phyloP scores from a whole-genome alignment of 1,284 basidiomycete species.

The Rhodotorula sp. region DNA sequence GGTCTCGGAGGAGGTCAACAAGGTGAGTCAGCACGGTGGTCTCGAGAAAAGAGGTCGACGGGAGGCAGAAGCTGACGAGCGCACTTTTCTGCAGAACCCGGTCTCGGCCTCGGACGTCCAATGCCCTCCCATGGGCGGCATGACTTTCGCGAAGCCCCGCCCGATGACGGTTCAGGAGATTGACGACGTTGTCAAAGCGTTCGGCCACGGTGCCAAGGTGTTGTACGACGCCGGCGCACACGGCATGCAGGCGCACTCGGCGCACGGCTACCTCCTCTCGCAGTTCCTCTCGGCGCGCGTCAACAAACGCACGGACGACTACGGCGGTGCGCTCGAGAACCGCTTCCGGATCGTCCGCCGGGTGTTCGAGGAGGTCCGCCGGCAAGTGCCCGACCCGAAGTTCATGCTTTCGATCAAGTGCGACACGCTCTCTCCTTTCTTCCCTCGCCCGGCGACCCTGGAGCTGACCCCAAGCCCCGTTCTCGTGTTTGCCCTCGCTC shows the following conservation, averaged over 20 bases:
- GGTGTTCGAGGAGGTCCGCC: slow-evolving; percentile 49
- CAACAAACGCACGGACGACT: slow-evolving; percentile 52
- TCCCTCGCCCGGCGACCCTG: neutral
- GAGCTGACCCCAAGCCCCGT: too few relatives aligned
- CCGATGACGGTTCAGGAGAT: slow-evolving; percentile 46
- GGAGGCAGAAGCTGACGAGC: neutral
- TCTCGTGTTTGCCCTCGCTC: too few relatives aligned
- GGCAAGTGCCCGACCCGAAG: slow-evolving; percentile 44
- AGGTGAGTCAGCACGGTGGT: slow-evolving; percentile 3
- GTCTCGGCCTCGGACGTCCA: slow-evolving; percentile 47
- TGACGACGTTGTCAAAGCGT: slow-evolving; percentile 49
- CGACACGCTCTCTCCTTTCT: neutral
- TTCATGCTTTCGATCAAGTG: slow-evolving; percentile 57
- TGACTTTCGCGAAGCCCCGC: slow-evolving; percentile 47
- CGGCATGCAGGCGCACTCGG: slow-evolving; percentile 46
- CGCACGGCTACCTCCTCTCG: slow-evolving; percentile 40
- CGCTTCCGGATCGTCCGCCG: slow-evolving; percentile 50
- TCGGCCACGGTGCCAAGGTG: slow-evolving; percentile 49
- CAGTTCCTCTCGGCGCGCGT: slow-evolving; percentile 47
- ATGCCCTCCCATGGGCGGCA: slow-evolving; percentile 41
- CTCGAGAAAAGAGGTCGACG: neutral
- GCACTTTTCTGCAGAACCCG: slow-evolving; percentile 29
- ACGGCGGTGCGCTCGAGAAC: slow-evolving; percentile 52
- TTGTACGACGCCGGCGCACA: slow-evolving; percentile 44
- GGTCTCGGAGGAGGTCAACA: slow-evolving; percentile 43